Evolutionary conservation across 768 basidiomycete species (phyloP).

Genomic region (Auriscalpium orientale): DNA sequence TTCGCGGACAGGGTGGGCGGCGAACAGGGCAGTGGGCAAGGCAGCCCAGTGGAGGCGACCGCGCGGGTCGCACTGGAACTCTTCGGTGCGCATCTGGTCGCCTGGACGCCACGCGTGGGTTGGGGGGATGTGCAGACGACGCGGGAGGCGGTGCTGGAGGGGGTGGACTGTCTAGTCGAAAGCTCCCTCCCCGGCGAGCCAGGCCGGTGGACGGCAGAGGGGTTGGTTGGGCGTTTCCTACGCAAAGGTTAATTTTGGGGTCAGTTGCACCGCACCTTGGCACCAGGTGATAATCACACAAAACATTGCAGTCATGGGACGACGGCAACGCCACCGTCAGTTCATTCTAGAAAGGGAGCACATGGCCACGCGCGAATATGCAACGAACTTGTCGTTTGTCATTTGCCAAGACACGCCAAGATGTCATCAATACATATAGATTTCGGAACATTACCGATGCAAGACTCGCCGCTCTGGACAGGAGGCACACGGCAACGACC

Average conservation of each 20-base stretch:
- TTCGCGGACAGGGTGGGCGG: conserved; percentile 7
- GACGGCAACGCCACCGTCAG: neutral
- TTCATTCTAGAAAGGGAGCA: neutral
- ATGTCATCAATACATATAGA: neutral
- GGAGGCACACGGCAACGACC: no score
- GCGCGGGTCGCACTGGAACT: conserved; percentile 36
- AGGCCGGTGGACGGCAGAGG: conserved; percentile 7
- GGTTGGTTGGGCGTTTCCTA: conserved; percentile 1
- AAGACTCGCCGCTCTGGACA: no score
- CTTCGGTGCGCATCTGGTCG: conserved; percentile 48
- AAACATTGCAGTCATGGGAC: neutral
- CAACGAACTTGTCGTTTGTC: neutral
- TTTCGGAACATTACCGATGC: neutral
- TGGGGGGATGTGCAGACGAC: conserved; percentile 46
- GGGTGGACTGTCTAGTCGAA: conserved; percentile 35
- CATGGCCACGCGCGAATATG: neutral
- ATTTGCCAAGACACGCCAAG: neutral
- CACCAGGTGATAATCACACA: neutral
- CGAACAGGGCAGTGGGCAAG: conserved; percentile 6
- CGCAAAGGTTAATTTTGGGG: neutral
- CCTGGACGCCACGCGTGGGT: conserved; percentile 37
- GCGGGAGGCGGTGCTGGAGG: conserved; percentile 42
- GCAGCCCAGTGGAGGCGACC: conserved; percentile 13
- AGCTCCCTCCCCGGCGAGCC: conserved; percentile 4
- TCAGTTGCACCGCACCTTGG: neutral